These are phyloP conservation scores for Paecilomyces formosus DNA, from an alignment of 2,329 filamentous ascomycete genomes.

Conservation along the genomic window DNA sequence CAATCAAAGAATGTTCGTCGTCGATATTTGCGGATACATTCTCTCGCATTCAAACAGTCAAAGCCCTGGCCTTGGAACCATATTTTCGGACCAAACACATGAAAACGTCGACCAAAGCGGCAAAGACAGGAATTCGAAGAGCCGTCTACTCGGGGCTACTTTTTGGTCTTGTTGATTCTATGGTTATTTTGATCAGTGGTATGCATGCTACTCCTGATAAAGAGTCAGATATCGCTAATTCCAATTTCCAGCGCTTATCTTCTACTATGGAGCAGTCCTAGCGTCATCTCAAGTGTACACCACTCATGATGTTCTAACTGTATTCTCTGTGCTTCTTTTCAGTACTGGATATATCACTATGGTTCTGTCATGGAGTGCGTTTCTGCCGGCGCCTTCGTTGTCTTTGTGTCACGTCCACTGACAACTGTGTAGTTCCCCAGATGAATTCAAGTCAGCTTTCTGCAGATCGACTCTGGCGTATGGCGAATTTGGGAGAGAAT, in stretches of 20 bases:
- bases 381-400: neutral
- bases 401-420: constrained; percentile 1
- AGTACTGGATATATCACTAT: constrained; percentile 65
- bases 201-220: constrained; percentile 7
- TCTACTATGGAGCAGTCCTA: constrained; percentile 71
- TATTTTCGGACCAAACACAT: constrained; percentile 62
- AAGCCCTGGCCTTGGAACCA: constrained; percentile 63
- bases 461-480: constrained; percentile 63
- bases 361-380: constrained; percentile 56
- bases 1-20: constrained; percentile 52
- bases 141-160: constrained; percentile 62
- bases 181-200: constrained; percentile 61
- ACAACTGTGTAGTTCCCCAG: constrained; percentile 55
- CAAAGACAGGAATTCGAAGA: constrained; percentile 57
- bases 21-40: constrained; percentile 50
- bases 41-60: constrained; percentile 69
- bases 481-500: constrained; percentile 52
- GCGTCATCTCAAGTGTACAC: constrained; percentile 45
- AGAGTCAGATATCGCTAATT: neutral
- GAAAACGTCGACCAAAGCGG: constrained; percentile 43
- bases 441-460: constrained; percentile 67
- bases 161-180: constrained; percentile 70
- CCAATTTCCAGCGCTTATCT: constrained; percentile 55
- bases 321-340: constrained; percentile 78
- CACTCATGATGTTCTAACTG: constrained; percentile 58